Percentiles rank a stretch among this genome's conserved stretches.
Evolutionary conservation across 345 rosid species (phyloP).

Genomic region (Brassica juncea): DNA sequence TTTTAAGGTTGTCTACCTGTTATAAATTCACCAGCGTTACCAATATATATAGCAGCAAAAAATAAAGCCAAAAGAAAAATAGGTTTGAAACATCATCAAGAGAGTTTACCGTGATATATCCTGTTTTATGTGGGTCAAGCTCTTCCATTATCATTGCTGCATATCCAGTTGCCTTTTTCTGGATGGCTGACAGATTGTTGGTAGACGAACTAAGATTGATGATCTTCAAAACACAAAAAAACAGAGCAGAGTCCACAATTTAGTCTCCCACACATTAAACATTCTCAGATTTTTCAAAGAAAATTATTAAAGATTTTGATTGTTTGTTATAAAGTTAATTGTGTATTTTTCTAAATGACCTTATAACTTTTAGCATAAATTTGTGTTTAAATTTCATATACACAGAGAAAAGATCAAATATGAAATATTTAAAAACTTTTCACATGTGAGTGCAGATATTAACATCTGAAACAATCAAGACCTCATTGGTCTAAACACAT

Average conservation of each 20-base stretch:
- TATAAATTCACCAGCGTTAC: slow-evolving; percentile 7
- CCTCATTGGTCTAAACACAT: not conserved
- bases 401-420: not conserved
- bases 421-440: not conserved
- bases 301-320: not conserved
- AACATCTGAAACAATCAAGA: not conserved
- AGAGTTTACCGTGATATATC: slow-evolving; percentile 64
- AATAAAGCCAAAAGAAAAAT: not conserved
- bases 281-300: not conserved
- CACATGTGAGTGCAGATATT: not conserved
- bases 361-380: not conserved
- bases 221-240: slow-evolving; percentile 42
- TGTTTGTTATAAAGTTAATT: not conserved
- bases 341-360: not conserved
- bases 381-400: not conserved
- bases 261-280: not conserved
- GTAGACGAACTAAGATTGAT: slow-evolving; percentile 50
- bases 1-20: slow-evolving; percentile 61
- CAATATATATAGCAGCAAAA: not conserved
- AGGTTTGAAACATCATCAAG: not conserved
- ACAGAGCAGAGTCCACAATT: not conserved
- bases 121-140: slow-evolving; percentile 60
- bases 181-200: slow-evolving; percentile 58
- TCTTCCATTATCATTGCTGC: slow-evolving; percentile 83
- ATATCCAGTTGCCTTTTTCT: slow-evolving; percentile 68